Base-by-base conservation (phyloP, 805 yeast genomes). In the Saturnispora mendoncae region DNA sequence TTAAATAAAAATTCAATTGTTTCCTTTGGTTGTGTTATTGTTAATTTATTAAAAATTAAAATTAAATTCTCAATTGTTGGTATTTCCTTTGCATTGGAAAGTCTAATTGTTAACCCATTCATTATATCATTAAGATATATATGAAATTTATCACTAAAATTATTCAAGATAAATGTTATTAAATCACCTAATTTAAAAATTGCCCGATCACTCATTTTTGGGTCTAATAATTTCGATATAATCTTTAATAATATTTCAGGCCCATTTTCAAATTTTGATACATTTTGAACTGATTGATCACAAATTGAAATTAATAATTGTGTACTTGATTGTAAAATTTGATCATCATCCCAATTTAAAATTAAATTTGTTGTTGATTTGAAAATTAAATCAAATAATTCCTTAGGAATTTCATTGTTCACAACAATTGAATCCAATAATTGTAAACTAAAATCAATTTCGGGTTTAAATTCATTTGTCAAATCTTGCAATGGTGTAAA, bases 21-120 rank as follows among this genome's bases (percentile, higher is more conserved):
- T 14, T 78, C 78, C 6, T 58, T 58, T 0, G 92, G 78, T 29
- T 87, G 77, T 2, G 69, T 57, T 29, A 75, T 63, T 3, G 84
- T 74, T 54, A 90, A 66, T 45, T 78, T 74, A 51, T 92, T 83
- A 54, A 87, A 77, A 4, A 92, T 85, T 49, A 78, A 66, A 9
- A 85, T 65, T 48, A 90, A 67, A 52, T 84, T 85, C 49, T 86
- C 95, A 15, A 81, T 72, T 0, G 95, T 79, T 3, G 81, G 65
- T 4, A 84, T 68, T 48, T 81, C 85, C 45, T 75, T 70, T 0
- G 95, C 84, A 2, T 71, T 55, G 0, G 76, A 56, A 10, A 92
- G 68, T 51, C 95, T 71, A 27, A 64, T 60, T 0, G 87, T 78
- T 0, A 90, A 80, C 0, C 94, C 94, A 36, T 73, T 70, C 13